Evolutionary conservation across 2,329 filamentous ascomycete species (phyloP), one percentile per base, ranked within the genome.

Genomic region (Apiospora sp.): DNA sequence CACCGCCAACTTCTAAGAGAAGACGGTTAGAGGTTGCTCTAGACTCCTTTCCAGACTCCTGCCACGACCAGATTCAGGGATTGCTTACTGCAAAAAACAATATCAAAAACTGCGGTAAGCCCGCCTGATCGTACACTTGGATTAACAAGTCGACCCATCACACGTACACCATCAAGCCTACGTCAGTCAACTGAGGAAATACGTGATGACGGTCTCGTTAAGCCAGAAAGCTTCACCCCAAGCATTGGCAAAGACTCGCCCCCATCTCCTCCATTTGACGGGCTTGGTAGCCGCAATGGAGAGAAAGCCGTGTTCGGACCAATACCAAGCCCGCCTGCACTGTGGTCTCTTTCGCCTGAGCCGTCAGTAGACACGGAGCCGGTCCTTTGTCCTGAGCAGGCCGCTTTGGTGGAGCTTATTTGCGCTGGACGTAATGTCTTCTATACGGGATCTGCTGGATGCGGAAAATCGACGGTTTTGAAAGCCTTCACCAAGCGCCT

Each of bases 401-500:
- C 80, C 13, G 80, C 79, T 1, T 76, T 91, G 2, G 85, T 90
- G 0, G 80, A 89, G 0, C 79, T 88, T 0, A 89, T 91, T 34
- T 73, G 84, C 4, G 81, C 80, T 3, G 87, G 89, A 0, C 74
- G 77, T 1, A 92, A 92, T 71, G 87, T 92, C 13, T 92, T 92
- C 77, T 92, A 89, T 75, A 92, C 90, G 0, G 91, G 91, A 12
- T 89, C 88, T 0, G 91, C 90, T 19, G 90, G 90, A 0, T 88
- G 86, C 67, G 89, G 89, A 3, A 91, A 91, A 76, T 88, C 87
- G 0, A 88, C 87, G 0, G 86, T 90, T 1, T 80, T 91, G 0
- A 86, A 86, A 72, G 83, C 84, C 10, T 86, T 89, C 51, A 84
- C 84, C 2, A 80, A 77, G 8, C 78, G 80, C 6, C 80, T 90